These are phyloP conservation scores for Cyberlindnera japonica DNA, from an alignment of 805 yeast genomes.

Conservation along the genomic window DNA sequence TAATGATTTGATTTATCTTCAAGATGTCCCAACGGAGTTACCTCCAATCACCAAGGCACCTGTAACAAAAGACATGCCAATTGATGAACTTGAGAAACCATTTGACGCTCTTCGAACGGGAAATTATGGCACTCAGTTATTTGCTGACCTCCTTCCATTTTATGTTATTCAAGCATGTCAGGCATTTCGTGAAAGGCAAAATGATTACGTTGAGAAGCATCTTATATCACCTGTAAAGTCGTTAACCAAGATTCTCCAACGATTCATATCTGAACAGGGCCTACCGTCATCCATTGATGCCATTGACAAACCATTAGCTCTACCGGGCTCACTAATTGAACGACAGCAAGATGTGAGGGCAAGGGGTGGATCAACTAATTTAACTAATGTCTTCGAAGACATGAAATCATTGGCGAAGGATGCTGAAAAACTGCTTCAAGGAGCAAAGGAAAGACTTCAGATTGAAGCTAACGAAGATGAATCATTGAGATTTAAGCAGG, in stretches of 20 bases:
- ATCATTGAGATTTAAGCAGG: slow-evolving; percentile 45
- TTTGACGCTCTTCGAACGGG: slow-evolving; percentile 21
- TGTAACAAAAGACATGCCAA: slow-evolving; percentile 49
- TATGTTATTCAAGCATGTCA: slow-evolving; percentile 60
- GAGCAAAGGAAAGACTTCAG: slow-evolving; percentile 42
- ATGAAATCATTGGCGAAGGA: slow-evolving; percentile 41
- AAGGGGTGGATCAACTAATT: slow-evolving; percentile 46
- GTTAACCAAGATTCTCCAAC: slow-evolving; percentile 41
- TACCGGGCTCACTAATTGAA: slow-evolving; percentile 55
- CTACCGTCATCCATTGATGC: slow-evolving; percentile 63
- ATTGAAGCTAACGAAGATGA: slow-evolving; percentile 57
- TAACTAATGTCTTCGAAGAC: slow-evolving; percentile 43
- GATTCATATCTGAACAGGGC: slow-evolving; percentile 44
- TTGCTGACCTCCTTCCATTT: slow-evolving; percentile 64
- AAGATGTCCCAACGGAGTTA: slow-evolving; percentile 53
- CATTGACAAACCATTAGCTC: slow-evolving; percentile 45
- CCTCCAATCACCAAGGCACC: slow-evolving; percentile 44
- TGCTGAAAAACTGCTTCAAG: slow-evolving; percentile 40
- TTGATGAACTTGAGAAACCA: slow-evolving; percentile 36
- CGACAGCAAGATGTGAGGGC: slow-evolving; percentile 52
- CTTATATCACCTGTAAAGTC: slow-evolving; percentile 45
- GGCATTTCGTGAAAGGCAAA: slow-evolving; percentile 65
- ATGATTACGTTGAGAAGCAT: slow-evolving; percentile 44
- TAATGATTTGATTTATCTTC: slow-evolving; percentile 74
- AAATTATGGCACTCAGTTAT: slow-evolving; percentile 35